phyloP scores from a whole-genome alignment of 2,329 filamentous ascomycete genomes.

The Xylaria hypoxylon region DNA sequence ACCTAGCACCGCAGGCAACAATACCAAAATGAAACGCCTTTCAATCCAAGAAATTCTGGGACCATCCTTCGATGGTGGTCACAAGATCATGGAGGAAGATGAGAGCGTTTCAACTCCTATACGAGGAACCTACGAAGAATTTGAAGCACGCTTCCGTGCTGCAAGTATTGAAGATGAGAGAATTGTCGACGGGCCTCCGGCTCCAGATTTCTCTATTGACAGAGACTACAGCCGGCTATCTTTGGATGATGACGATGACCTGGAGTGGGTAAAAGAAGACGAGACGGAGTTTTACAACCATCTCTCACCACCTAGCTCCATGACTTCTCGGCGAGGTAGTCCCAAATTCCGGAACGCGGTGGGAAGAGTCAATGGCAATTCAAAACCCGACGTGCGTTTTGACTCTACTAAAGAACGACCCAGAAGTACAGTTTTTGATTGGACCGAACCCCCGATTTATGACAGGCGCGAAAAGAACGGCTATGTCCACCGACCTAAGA shows the following conservation, averaged over 20 bases:
- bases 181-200: slow-evolving; percentile 42
- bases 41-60: slow-evolving; percentile 71
- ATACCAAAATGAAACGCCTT: slow-evolving; percentile 63
- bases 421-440: slow-evolving; percentile 80
- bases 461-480: slow-evolving; percentile 71
- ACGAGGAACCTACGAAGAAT: slow-evolving; percentile 52
- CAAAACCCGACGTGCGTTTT: slow-evolving; percentile 53
- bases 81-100: slow-evolving; percentile 72
- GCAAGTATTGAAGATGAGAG: slow-evolving; percentile 42
- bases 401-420: slow-evolving; percentile 60
- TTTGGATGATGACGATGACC: slow-evolving; percentile 71
- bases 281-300: slow-evolving; percentile 65
- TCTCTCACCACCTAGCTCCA: slow-evolving; percentile 68
- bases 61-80: slow-evolving; percentile 65
- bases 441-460: slow-evolving; percentile 74
- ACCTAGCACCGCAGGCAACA: slow-evolving; percentile 66
- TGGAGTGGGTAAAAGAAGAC: slow-evolving; percentile 72
- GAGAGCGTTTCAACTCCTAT: slow-evolving; percentile 67
- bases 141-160: slow-evolving; percentile 45
- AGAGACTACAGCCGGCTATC: slow-evolving; percentile 64
- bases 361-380: slow-evolving; percentile 63
- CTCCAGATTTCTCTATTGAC: slow-evolving; percentile 52
- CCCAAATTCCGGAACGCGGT: slow-evolving; percentile 67
- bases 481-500: slow-evolving; percentile 74
- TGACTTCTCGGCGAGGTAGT: slow-evolving; percentile 65